Conservation (phyloP, 257 asterid species). For the Cruciata laevipes region DNA sequence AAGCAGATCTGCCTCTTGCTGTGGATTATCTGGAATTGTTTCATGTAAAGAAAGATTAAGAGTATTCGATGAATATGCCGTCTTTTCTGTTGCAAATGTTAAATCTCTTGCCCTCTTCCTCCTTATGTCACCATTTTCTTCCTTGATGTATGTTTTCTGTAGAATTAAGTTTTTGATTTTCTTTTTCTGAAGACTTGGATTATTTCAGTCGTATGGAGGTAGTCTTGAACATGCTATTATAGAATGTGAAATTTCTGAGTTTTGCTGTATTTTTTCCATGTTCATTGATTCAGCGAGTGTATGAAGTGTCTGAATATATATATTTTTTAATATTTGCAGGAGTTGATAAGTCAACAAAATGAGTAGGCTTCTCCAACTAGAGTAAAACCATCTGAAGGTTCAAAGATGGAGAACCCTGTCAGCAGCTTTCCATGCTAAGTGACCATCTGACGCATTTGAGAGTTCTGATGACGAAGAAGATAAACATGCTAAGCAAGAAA, state of each 20-base stretch:
- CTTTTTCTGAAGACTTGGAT: too few relatives aligned
- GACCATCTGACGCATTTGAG: slow-evolving; percentile 36
- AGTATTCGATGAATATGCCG: too few relatives aligned
- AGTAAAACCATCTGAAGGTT: slow-evolving; percentile 23
- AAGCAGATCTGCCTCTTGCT: too few relatives aligned
- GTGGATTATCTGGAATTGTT: too few relatives aligned
- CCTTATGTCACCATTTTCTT: too few relatives aligned
- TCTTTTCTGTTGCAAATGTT: too few relatives aligned
- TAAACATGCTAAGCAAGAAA: slow-evolving; percentile 11
- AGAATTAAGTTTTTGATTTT: too few relatives aligned
- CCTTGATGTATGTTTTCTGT: too few relatives aligned
- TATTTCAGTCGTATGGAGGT: too few relatives aligned
- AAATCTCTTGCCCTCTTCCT: too few relatives aligned
- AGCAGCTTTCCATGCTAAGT: slow-evolving; percentile 44
- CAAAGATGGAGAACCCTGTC: slow-evolving; percentile 58
- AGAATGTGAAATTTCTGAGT: neutral
- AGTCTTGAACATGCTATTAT: neutral
- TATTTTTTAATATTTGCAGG: slow-evolving; percentile 37
- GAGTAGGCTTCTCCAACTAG: slow-evolving; percentile 24
- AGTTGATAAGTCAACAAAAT: slow-evolving; percentile 58
- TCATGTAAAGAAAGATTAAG: too few relatives aligned
- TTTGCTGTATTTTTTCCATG: neutral
- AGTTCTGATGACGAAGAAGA: slow-evolving; percentile 74
- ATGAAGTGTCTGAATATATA: neutral
- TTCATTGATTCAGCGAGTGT: neutral